Evolutionary conservation across 192 early-diverging fungal species (phyloP).

Genomic region (Dimargaris xerosporica): DNA sequence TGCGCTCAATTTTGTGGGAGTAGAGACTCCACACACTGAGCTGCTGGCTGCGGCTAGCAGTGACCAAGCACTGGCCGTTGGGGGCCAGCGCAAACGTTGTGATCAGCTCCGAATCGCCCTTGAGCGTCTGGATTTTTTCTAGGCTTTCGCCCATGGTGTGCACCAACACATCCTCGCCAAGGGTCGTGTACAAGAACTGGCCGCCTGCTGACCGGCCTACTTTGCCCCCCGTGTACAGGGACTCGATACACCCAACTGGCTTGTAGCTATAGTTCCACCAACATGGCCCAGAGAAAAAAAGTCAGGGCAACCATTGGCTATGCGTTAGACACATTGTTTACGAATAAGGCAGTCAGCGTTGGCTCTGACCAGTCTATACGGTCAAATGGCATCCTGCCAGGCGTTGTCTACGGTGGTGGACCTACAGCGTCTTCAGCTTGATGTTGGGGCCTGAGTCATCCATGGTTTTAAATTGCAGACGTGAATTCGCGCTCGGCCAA

Average conservation of each 20-base stretch:
- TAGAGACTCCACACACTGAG: constrained; percentile 64
- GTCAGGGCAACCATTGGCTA: too few species aligned
- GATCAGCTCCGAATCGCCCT: constrained; percentile 73
- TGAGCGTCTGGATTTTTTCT: constrained; percentile 39
- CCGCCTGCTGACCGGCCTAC: constrained; percentile 51
- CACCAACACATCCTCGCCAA: constrained; percentile 70
- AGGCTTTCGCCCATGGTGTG: constrained; percentile 47
- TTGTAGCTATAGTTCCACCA: too few species aligned
- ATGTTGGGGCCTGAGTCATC: too few species aligned
- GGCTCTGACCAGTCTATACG: too few species aligned
- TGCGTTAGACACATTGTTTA: too few species aligned
- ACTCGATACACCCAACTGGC: constrained; percentile 61
- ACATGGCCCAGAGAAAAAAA: too few species aligned
- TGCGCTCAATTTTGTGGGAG: constrained; percentile 39
- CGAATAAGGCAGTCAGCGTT: too few species aligned
- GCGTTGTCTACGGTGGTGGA: too few species aligned
- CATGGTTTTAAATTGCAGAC: too few species aligned
- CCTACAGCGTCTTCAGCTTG: too few species aligned
- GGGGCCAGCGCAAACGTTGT: constrained; percentile 77
- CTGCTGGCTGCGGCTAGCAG: constrained; percentile 64
- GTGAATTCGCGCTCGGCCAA: too few species aligned
- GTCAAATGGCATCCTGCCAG: too few species aligned
- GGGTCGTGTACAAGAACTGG: constrained; percentile 51
- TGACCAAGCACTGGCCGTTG: constrained; percentile 58
- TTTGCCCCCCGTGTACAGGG: constrained; percentile 84